Conservation (phyloP, 352 stramenopile species). For the Phytophthora capsici region DNA sequence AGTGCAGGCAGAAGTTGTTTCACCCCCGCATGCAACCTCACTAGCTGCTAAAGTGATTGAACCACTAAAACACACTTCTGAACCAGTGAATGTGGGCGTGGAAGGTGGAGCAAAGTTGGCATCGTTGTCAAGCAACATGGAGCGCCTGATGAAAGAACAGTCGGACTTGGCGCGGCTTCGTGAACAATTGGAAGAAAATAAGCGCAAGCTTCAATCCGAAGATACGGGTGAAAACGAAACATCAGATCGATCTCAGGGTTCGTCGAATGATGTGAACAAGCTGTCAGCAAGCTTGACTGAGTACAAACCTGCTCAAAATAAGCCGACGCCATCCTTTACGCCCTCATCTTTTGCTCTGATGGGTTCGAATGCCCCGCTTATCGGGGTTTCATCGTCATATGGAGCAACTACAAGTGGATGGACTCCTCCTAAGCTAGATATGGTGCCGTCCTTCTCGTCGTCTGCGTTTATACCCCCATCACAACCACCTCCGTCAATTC, state of each 20-base stretch:
- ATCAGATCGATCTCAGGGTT: neutral
- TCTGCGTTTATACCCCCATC: slow-evolving; percentile 25
- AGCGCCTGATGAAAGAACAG: slow-evolving; percentile 74
- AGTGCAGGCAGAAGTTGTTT: slow-evolving; percentile 4
- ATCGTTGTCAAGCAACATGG: slow-evolving; percentile 54
- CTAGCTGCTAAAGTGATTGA: slow-evolving; percentile 51
- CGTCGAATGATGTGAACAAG: slow-evolving; percentile 11
- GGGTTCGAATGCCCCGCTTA: slow-evolving; percentile 6
- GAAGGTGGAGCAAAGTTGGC: slow-evolving; percentile 5
- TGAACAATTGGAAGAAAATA: slow-evolving; percentile 73
- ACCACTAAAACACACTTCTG: slow-evolving; percentile 33
- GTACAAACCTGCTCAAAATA: slow-evolving; percentile 31
- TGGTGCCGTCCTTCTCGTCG: slow-evolving; percentile 39
- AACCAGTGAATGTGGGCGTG: slow-evolving; percentile 1
- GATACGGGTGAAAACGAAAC: slow-evolving; percentile 18
- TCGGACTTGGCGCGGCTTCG: slow-evolving; percentile 65
- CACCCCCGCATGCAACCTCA: slow-evolving; percentile 24
- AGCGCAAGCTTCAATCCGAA: slow-evolving; percentile 58
- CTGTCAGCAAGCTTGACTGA: slow-evolving; percentile 18
- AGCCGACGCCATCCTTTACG: slow-evolving; percentile 24
- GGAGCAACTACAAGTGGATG: slow-evolving; percentile 22
- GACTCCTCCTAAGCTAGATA: slow-evolving; percentile 38
- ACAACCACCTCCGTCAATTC: slow-evolving; percentile 16
- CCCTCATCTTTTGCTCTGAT: slow-evolving; percentile 33
- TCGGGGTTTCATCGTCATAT: slow-evolving; percentile 15